These are phyloP conservation scores for Colletotrichum noveboracense DNA, from an alignment of 2,329 filamentous ascomycete genomes.

Conservation along the genomic window DNA sequence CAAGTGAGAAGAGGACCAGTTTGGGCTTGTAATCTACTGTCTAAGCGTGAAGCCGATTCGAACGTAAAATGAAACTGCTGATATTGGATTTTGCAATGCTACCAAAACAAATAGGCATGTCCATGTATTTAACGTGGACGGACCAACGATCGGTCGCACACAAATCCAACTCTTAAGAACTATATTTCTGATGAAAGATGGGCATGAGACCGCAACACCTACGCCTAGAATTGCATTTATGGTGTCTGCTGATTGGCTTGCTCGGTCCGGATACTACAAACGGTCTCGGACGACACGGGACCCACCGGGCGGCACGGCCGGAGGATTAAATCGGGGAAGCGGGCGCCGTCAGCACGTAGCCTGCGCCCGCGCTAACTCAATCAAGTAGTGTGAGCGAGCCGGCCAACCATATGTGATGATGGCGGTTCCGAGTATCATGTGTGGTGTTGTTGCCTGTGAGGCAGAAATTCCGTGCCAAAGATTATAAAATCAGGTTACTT, in stretches of 20 bases:
- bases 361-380: constrained; percentile 26
- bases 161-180: background rate
- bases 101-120: no score
- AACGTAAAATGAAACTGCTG: no score
- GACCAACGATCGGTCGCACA: background rate
- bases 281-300: background rate
- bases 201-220: background rate
- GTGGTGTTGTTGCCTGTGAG: background rate
- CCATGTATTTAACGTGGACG: background rate
- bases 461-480: background rate
- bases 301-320: background rate
- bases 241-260: background rate
- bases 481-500: background rate
- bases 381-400: constrained; percentile 35
- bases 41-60: background rate
- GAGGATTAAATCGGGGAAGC: background rate
- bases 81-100: no score
- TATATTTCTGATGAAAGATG: background rate
- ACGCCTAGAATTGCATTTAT: rapidly evolving
- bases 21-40: background rate
- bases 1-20: background rate
- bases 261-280: background rate
- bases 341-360: background rate
- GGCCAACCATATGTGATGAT: constrained; percentile 30
- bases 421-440: background rate